These are phyloP conservation scores for Cubamyces lactineus DNA, from an alignment of 768 basidiomycete species.

Conservation along the genomic window DNA sequence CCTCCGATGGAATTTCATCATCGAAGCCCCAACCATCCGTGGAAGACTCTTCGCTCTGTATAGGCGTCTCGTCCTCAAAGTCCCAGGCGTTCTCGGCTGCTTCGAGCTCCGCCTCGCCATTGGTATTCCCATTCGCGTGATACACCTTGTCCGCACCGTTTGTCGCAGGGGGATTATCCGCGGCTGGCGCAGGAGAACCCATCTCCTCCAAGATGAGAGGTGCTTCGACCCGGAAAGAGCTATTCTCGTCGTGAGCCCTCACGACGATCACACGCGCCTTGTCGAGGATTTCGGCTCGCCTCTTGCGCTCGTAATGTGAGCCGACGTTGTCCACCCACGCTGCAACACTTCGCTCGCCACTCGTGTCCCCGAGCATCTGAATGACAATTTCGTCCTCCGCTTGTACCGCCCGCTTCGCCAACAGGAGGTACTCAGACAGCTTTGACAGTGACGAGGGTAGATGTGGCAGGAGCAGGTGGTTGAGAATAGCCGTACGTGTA, in stretches of 20 bases:
- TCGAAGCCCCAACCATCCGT: conserved; percentile 50
- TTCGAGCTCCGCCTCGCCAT: conserved; percentile 21
- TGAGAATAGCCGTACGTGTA: conserved; percentile 60
- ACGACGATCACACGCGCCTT: conserved; percentile 59
- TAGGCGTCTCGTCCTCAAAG: conserved; percentile 39
- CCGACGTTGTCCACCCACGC: conserved; percentile 71
- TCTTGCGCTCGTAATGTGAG: conserved; percentile 77
- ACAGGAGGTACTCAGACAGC: conserved; percentile 63
- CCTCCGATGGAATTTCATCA: conserved; percentile 17
- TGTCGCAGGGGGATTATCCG: neutral
- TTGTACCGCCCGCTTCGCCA: conserved; percentile 57
- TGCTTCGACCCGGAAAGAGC: conserved; percentile 42
- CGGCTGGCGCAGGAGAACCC: neutral
- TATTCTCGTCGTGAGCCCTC: conserved; percentile 40
- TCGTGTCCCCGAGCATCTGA: conserved; percentile 51
- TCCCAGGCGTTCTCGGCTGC: conserved; percentile 45
- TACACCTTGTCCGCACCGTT: conserved; percentile 6
- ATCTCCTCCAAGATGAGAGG: conserved; percentile 12
- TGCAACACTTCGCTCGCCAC: conserved; percentile 57
- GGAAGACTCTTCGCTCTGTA: conserved; percentile 28
- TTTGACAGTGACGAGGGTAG: conserved; percentile 65
- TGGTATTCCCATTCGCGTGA: conserved; percentile 1
- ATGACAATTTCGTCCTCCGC: conserved; percentile 66
- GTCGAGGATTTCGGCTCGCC: conserved; percentile 69
- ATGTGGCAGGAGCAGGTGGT: conserved; percentile 66